Base-by-base conservation (phyloP, 306 rosid genomes). In the Arachis hypogaea region DNA sequence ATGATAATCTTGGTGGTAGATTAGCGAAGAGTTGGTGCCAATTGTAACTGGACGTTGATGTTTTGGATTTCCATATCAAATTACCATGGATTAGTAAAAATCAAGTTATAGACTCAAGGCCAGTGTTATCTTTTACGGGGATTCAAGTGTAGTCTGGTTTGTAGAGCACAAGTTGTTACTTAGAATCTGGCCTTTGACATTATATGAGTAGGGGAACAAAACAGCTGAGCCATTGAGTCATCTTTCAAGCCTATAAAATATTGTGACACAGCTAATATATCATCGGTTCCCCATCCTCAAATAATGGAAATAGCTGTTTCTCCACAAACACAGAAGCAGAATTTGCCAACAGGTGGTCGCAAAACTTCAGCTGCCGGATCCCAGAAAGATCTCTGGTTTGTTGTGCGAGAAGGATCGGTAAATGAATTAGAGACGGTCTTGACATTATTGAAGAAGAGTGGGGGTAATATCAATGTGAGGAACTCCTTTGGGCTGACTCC, bases 401-500 rank as follows among this genome's bases (percentile, higher is more conserved):
- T 79, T 63, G 95, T 89, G 74, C 86, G 78, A 61, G 88, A 83
- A 79, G 98, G 98, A n/a, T 88, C 95, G 49, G 73, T 92, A 73
- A 77, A 80, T 18, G 93, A 92, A 61, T 87, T 92, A 63, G 98
- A 94, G 84, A 69, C 72, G 36, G 88, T 89, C 60, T 82, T 94
- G 82, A 85, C 84, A 41, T 49, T 78, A 11, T 50, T 88, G 56
- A 94, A 94, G 86, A 94, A 88, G 90, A 89, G 75, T 84, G 93
- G 98, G 66, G 82, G 84, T 10, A 87, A 91, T 81, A 77, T 94
- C 69, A 91, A 94, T 84, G 59, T 78, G 18, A 89, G 98, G 82
- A 89, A 92, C 72, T 46, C 68, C 47, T 85, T 80, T 67, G 97
- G 98, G 78, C 79, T 94, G 58, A 91, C 97, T 65, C 93, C 93